Evolutionary conservation across 2,329 filamentous ascomycete species (phyloP), one percentile per base, ranked within the genome.

Genomic region (Ploettnerulaceae sp.): DNA sequence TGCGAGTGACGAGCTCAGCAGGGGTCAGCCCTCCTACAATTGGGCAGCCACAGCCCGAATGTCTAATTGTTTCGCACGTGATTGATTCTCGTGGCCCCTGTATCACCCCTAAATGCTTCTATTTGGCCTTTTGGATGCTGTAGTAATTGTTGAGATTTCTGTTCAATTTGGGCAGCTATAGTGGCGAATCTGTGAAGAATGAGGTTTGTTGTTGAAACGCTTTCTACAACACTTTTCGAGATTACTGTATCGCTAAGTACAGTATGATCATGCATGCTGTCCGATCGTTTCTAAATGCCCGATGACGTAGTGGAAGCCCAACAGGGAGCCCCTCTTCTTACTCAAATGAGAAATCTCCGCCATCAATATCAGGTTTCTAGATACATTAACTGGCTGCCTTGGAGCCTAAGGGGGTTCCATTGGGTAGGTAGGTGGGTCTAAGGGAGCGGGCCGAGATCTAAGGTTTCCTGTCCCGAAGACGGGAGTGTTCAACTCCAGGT

Each of bases 231-330:
- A 38, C 35, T 32, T 29, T 11, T 40, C 15, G 31, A 21, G 15
- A 4, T 12, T n/a, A n/a, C n/a, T n/a, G n/a, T n/a, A n/a, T n/a
- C n/a, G n/a, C 15, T 28, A n/a, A 12, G 5, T 4, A 44, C 6
- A 22, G 15, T 24, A 17, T 38, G 14, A 5, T 33, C 12, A 20
- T 21, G 28, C 26, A 42, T 42, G 15, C 12, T 31, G 31, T 34
- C 28, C 37, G 49, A 48, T 42, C 46, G 49, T 38, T 38, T 34
- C 39, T n/a, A 42, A 44, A 37, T 20, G 38, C 18, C 28, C 47
- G 26, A 38, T 52, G 49, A 54, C 52, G 52, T 54, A 48, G 31
- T 7, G 24, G n/a, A 22, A 43, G 28, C 34, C 39, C 29, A 36
- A 37, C 24, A 31, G 22, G 38, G 28, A 22, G 31, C n/a, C 38